Conservation (phyloP, 345 rosid species). For the Brassica juncea region DNA sequence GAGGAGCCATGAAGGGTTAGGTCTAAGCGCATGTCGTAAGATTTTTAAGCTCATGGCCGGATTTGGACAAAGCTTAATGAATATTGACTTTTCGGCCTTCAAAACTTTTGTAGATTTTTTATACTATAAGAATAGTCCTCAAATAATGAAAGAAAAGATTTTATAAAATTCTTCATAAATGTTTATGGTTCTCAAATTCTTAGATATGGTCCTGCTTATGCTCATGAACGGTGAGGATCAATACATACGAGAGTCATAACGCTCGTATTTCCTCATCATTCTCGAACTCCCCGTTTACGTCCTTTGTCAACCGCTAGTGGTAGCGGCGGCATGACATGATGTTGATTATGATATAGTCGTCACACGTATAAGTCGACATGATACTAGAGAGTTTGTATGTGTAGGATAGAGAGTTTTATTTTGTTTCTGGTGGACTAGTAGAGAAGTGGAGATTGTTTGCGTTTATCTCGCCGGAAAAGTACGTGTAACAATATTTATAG, state of each 20-base stretch:
- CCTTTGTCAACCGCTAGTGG: constrained; percentile 25
- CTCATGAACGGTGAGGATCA: constrained; percentile 76
- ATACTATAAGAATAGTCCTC: too few species aligned
- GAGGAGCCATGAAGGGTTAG: constrained; percentile 77
- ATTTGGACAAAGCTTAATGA: too few species aligned
- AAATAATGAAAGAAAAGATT: too few species aligned
- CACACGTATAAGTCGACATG: neutral
- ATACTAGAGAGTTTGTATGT: neutral
- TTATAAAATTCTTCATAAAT: too few species aligned
- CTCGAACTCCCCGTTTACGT: constrained; percentile 66
- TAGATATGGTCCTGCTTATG: too few species aligned
- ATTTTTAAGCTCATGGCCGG: constrained; percentile 87
- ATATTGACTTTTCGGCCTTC: too few species aligned
- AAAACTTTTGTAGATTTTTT: too few species aligned
- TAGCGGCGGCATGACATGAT: constrained; percentile 32
- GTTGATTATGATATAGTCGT: constrained; percentile 29
- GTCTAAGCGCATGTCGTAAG: constrained; percentile 87
- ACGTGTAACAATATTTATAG: constrained; percentile 26
- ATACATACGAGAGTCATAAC: constrained; percentile 82
- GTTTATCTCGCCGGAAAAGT: neutral
- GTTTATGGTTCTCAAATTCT: too few species aligned
- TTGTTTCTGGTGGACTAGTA: too few species aligned
- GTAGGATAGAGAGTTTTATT: too few species aligned
- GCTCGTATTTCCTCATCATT: constrained; percentile 72
- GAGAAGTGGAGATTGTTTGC: neutral